Base-by-base conservation (phyloP, 495 filamentous ascomycete species). In the Aspergillus saccharolyticus region DNA sequence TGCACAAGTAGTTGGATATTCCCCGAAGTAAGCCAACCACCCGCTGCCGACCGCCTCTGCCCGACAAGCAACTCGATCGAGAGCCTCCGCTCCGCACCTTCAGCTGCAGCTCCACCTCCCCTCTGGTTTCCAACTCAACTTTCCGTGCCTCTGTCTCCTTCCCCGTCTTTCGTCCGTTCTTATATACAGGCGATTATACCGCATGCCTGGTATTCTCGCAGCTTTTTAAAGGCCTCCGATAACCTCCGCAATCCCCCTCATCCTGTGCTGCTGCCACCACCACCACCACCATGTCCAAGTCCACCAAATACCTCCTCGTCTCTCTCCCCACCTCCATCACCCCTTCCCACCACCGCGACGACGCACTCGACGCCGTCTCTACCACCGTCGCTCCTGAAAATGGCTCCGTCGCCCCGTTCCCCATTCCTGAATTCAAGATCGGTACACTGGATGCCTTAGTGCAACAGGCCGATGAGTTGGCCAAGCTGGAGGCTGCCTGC, bases 361-460 rank as follows among this genome's bases (percentile, higher is more conserved):
- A 96, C 70, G 93, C 94, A 58, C 76, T 92, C 63, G 73, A 83
- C 28, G 81, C 87, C 50, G 66, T 98, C 30, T 83, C 83, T 60
- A 67, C 86, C 47, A 89, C 89, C 14, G 77, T 97, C 55, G 75
- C 82, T 24, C 74, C 83, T 33, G 89, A 96, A 54, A 85, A 89
- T 66, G 91, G 89, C 63, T 84, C 84, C 44, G 85, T 89, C 18
- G 77, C 84, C 48, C 85, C 86, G 8, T 97, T 97, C 65, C 70
- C 81, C 14, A 89, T 98, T 58, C 94, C 94, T 2, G 86, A 89
- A 43, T 96, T 98, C 80, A 98, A 97, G 76, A 96, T 98, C 71
- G 94, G 94, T 52, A 96, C 94, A 1, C 80, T 98, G 49, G 94
- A 98, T 73, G 90, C 89, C 44, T 77, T 98, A n/a, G 91, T 98